Evolutionary conservation across 768 basidiomycete species (phyloP).

Genomic region (Mycena sanguinolenta): DNA sequence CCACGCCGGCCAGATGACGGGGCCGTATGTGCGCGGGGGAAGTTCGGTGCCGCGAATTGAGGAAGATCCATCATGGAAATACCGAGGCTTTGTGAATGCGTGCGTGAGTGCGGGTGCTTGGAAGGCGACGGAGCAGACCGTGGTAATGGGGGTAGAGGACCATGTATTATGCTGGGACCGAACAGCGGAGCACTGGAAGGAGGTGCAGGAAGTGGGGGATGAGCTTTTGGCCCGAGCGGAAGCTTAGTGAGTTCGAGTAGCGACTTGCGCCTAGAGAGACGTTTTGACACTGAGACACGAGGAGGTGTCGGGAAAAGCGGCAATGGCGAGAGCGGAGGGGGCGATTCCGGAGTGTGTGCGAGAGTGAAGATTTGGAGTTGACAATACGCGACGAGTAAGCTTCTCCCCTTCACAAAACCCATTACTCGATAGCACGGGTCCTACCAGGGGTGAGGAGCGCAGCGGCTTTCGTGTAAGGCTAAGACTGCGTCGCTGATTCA

Average conservation of each 20-base stretch:
- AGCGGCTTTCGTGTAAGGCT: slow-evolving; percentile 46
- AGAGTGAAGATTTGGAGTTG: slow-evolving; percentile 38
- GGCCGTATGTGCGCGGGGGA: slow-evolving; percentile 28
- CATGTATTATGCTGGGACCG: slow-evolving; percentile 3
- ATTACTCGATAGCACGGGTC: slow-evolving; percentile 50
- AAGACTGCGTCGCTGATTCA: slow-evolving; percentile 32
- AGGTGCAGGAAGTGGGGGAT: slow-evolving; percentile 15
- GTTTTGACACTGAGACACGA: background rate
- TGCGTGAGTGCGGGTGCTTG: slow-evolving; percentile 20
- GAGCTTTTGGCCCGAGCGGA: slow-evolving; percentile 9
- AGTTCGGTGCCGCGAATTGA: slow-evolving; percentile 25
- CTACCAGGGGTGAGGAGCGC: slow-evolving; percentile 59
- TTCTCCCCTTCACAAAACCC: slow-evolving; percentile 24
- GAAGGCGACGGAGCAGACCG: slow-evolving; percentile 26
- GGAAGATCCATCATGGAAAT: slow-evolving; percentile 19
- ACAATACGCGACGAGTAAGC: slow-evolving; percentile 27
- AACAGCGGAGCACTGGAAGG: slow-evolving; percentile 8
- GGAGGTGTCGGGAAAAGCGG: background rate
- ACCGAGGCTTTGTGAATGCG: slow-evolving; percentile 19
- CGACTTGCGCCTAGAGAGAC: slow-evolving; percentile 16
- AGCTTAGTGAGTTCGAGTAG: slow-evolving; percentile 23
- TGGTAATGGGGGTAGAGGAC: slow-evolving; percentile 13
- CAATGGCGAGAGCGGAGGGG: background rate
- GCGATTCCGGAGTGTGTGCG: background rate
- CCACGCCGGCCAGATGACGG: slow-evolving; percentile 29